Conservation (phyloP, 1,139 yeast species). For the Pichia sp. region DNA sequence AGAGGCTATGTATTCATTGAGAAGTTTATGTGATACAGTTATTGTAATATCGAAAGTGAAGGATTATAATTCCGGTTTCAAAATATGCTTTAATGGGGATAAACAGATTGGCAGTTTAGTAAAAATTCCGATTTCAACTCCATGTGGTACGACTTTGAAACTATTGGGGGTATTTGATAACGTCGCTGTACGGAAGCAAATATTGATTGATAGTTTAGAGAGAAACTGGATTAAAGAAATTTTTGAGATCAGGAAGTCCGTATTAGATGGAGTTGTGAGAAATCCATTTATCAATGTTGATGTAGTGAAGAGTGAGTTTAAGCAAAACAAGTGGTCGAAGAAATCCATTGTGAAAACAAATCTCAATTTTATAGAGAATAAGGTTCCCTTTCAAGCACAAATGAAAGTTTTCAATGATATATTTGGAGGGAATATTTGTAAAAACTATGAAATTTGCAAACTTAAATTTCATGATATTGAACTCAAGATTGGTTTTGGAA, state of each 20-base stretch:
- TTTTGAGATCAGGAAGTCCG: conserved; percentile 30
- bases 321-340: neutral
- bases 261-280: conserved; percentile 32
- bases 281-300: conserved; percentile 28
- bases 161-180: conserved; percentile 44
- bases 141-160: conserved; percentile 44
- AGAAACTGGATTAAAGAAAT: conserved; percentile 26
- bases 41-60: conserved; percentile 33
- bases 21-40: conserved; percentile 30
- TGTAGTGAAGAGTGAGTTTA: conserved; percentile 21
- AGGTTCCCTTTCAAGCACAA: conserved; percentile 8
- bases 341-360: neutral
- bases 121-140: conserved; percentile 1
- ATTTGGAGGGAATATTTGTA: conserved; percentile 18
- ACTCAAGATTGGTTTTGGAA: conserved; percentile 30
- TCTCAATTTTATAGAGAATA: neutral
- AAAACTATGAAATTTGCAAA: conserved; percentile 18
- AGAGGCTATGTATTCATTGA: conserved; percentile 45
- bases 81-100: conserved; percentile 15
- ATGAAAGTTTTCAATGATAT: conserved; percentile 18
- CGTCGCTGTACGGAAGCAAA: conserved; percentile 50
- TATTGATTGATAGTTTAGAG: conserved; percentile 18
- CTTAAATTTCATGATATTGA: conserved; percentile 17
- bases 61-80: conserved; percentile 26
- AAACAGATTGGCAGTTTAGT: conserved; percentile 5